These are phyloP conservation scores for Pleurotus platypus DNA, from an alignment of 768 basidiomycete genomes.

Conservation along the genomic window DNA sequence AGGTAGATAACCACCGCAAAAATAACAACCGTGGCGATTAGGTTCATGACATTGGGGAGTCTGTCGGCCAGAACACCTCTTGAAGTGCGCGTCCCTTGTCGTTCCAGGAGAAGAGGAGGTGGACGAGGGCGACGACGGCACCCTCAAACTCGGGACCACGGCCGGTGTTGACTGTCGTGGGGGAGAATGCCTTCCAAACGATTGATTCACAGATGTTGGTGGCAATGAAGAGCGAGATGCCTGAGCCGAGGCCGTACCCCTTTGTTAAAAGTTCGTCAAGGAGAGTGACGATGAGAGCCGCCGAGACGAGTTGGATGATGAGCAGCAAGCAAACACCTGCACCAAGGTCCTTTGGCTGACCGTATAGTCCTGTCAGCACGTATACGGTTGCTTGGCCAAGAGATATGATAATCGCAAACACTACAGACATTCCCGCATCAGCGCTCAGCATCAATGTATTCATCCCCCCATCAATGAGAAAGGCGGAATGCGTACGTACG, in stretches of 20 bases:
- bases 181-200: conserved; percentile 99
- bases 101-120: conserved; percentile 96
- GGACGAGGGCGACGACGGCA: conserved; percentile 94
- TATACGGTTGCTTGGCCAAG: conserved; percentile 97
- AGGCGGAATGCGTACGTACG: conserved; percentile 47
- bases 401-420: conserved; percentile 94
- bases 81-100: conserved; percentile 96
- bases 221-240: conserved; percentile 98
- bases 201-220: conserved; percentile 99
- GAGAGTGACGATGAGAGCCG: conserved; percentile 94
- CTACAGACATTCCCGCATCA: conserved; percentile 34
- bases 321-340: conserved; percentile 96
- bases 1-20: conserved; percentile 97
- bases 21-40: conserved; percentile 86
- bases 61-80: conserved; percentile 97
- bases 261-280: conserved; percentile 94
- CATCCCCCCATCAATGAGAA: background rate
- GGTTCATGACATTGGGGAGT: conserved; percentile 96
- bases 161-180: conserved; percentile 96
- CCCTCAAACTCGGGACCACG: conserved; percentile 98
- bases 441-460: too few species aligned
- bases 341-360: conserved; percentile 88
- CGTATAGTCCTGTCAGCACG: conserved; percentile 95
- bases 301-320: conserved; percentile 92
- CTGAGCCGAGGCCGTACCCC: conserved; percentile 97